phyloP scores from a whole-genome alignment of 2,329 filamentous ascomycete genomes.

The Aureobasidium leucospermi region DNA sequence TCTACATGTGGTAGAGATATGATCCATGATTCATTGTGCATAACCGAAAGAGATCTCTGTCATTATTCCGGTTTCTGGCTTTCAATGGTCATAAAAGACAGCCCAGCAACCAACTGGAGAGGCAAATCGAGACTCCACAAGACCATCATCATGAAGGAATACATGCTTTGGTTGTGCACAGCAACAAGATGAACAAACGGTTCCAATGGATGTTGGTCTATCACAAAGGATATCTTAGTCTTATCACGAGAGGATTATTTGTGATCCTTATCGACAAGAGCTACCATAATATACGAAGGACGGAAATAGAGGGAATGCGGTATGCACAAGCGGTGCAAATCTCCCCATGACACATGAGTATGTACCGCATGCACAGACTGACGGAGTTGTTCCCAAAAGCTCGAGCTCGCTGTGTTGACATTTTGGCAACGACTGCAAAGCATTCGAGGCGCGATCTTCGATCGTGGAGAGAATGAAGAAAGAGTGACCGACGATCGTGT shows the following conservation, averaged over 20 bases:
- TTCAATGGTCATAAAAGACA: background rate
- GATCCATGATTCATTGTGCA: background rate
- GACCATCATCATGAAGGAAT: background rate
- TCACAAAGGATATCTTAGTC: background rate
- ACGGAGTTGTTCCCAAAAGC: background rate
- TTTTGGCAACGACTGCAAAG: background rate
- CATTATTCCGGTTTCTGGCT: slow-evolving; percentile 5
- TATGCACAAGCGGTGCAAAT: slow-evolving; percentile 13
- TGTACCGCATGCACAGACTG: background rate
- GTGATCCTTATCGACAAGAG: slow-evolving; percentile 13
- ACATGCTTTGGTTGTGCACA: slow-evolving; percentile 9
- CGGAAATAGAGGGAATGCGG: background rate
- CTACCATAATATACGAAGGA: background rate
- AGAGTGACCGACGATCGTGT: background rate
- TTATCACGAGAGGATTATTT: slow-evolving; percentile 6
- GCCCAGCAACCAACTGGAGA: background rate
- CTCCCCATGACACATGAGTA: slow-evolving; percentile 10
- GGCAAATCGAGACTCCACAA: slow-evolving; percentile 1
- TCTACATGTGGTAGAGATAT: background rate
- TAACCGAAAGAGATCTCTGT: background rate
- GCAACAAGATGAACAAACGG: slow-evolving; percentile 14
- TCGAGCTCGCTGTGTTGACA: background rate
- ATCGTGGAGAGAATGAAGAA: background rate
- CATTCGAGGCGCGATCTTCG: background rate
- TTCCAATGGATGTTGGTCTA: slow-evolving; percentile 7